Conservation (phyloP, 2,329 filamentous ascomycete species). For the Pseudogymnoascus sp. region DNA sequence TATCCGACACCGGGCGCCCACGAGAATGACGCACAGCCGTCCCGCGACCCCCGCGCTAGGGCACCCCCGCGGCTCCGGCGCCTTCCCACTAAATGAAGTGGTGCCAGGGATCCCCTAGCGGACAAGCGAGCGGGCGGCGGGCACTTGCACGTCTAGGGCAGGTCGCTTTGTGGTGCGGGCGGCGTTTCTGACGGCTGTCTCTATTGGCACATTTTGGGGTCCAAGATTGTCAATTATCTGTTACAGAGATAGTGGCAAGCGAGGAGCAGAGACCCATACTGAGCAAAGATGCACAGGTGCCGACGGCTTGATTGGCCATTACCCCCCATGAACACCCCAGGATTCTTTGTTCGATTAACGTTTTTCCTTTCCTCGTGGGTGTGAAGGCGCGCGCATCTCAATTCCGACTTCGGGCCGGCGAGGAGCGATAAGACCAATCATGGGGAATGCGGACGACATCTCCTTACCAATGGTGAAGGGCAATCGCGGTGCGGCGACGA, state of each 20-base stretch:
- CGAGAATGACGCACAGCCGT: not conserved
- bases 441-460: not conserved
- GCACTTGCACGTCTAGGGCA: conserved; percentile 1
- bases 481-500: not conserved
- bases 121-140: not conserved
- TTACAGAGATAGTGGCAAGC: not conserved
- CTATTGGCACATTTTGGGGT: not conserved
- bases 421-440: not conserved
- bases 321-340: not conserved
- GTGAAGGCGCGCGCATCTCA: not conserved
- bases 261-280: not conserved
- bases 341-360: not conserved
- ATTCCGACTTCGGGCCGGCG: conserved; percentile 1
- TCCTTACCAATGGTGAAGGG: not conserved
- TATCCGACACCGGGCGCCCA: not conserved
- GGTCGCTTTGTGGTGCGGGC: not conserved
- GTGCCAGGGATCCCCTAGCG: not conserved
- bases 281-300: not conserved
- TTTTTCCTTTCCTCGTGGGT: not conserved
- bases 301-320: not conserved
- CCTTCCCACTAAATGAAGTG: not conserved
- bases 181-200: not conserved
- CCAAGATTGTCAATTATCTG: not conserved
- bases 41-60: not conserved
- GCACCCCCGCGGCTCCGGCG: not conserved